Base-by-base conservation (phyloP, 768 basidiomycete genomes). In the Zangia roseola region DNA sequence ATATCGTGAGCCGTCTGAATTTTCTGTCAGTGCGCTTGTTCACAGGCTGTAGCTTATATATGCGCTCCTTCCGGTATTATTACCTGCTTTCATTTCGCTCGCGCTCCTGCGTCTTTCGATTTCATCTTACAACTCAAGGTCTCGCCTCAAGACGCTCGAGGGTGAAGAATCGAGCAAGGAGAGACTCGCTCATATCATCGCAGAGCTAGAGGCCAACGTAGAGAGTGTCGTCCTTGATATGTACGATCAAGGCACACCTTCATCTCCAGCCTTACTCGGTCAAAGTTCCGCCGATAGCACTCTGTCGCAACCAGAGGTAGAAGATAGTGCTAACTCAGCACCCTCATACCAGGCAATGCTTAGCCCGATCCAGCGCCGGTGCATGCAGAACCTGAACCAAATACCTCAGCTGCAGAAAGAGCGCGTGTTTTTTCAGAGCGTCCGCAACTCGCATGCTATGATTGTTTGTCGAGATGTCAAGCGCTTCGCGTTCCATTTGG, bases 321-420 rank as follows among this genome's bases (percentile, higher is more conserved):
- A 47, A 37, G 20, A 24, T 39, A 25, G 8, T 41, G 25, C 31
- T 50, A 47, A 55, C 28, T 40, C 23, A 28, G 44, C 50, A 12
- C 45, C 33, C 26, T 43, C 59, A 13, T 69, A 63, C 33, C 75
- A 76, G 47, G 77, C 77, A 20, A 65, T 77, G 24, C 69, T 91
- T 21, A 78, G 78, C 16, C 71, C 78, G 2, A 60, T 74, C 10
- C 90, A 93, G 60, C 74, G 66, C 14, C 72, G 69, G 49, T 82
- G 86, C 28, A 79, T 79, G 6, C 68, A 67, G 6, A 77, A 73
- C 64, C 71, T 93, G 33, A 91, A 91, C 64, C 71, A 70, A 36
- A 75, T 92, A 10, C 86, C 88, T 0, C 67, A 72, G 25, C 61
- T 92, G 40, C 76, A 81, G 71, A 92, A 91, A 68, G 78, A 87